Evolutionary conservation across 2,329 filamentous ascomycete genomes (phyloP).

Genomic region (Rhytidhysteron rufulum): DNA sequence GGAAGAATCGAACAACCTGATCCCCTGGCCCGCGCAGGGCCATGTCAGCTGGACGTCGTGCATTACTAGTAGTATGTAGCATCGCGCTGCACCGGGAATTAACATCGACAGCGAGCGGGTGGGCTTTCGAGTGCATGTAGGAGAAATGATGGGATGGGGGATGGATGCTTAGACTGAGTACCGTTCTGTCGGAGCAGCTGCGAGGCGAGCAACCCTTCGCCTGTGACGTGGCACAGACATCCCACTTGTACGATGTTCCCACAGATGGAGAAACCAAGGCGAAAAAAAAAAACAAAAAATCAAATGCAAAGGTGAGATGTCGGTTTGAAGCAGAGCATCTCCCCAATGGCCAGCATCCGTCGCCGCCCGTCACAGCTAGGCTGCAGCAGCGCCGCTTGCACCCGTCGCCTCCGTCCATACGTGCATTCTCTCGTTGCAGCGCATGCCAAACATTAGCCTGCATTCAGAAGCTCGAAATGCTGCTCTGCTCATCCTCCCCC

Average conservation of each 20-base stretch:
- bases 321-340: background rate
- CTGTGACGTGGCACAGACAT: slow-evolving; percentile 3
- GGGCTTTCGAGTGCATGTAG: background rate
- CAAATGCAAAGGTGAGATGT: background rate
- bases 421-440: slow-evolving; percentile 5
- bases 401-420: slow-evolving; percentile 6
- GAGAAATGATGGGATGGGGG: too few relatives aligned
- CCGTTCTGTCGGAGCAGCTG: background rate
- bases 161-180: too few relatives aligned
- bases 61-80: background rate
- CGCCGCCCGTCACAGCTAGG: slow-evolving; percentile 1
- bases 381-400: slow-evolving; percentile 6
- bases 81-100: too few relatives aligned
- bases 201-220: background rate
- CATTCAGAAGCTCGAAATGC: too few relatives aligned
- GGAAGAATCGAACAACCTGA: background rate
- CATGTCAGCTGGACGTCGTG: background rate
- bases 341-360: slow-evolving; percentile 2
- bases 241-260: background rate
- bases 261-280: background rate
- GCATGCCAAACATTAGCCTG: background rate
- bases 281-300: background rate
- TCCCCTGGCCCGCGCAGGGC: background rate
- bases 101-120: too few relatives aligned
- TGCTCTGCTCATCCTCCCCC: slow-evolving; percentile 10